Base-by-base conservation (phyloP, 768 basidiomycete species). In the Termitomyces sp. region DNA sequence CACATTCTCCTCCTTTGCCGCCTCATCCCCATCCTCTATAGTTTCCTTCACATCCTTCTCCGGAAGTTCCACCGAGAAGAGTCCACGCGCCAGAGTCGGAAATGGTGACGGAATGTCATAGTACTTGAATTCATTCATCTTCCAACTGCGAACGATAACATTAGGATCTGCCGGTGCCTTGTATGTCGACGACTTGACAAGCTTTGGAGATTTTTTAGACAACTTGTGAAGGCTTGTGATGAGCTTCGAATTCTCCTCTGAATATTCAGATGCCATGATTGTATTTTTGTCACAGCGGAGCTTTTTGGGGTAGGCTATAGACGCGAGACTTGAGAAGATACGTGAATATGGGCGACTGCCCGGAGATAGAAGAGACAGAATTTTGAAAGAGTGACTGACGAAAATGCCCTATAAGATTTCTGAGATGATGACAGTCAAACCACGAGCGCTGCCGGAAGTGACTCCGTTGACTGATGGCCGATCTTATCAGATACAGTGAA, bases 91-190 rank as follows among this genome's bases (percentile, higher is more conserved):
- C n/a, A 97, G 82, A 0, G 95, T 97, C 2, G 96, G 96, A 67
- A 98, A 97, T 0, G 93, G 93, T 10, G 88, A 90, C 0, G 93
- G 93, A 2, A 93, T 79, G 49, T 90, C 85, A 59, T 92, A 89
- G 74, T 96, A 98, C 69, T 93, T 93, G 79, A 87, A 93, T 71
- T 98, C 97, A 72, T 93, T 91, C 93, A 98, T 94, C 78, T 94
- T 96, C 96, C 96, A 98, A 74, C 91, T 93, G 3, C 84, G 80
- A 32, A 98, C 74, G 4, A 69, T 66, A 64, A 86, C 77, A 2
- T 69, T 62, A 1, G 83, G 78, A 57, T 83, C 82, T 1, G 82
- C 82, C 0, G 89, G 85, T 0, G 82, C 85, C 1, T 70, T 43
- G 66, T 90, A 87, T 2, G 71, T 65, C 0, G 80, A 77, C 2